Base-by-base conservation (phyloP, 352 stramenopile genomes). In the Phytophthora lateralis region DNA sequence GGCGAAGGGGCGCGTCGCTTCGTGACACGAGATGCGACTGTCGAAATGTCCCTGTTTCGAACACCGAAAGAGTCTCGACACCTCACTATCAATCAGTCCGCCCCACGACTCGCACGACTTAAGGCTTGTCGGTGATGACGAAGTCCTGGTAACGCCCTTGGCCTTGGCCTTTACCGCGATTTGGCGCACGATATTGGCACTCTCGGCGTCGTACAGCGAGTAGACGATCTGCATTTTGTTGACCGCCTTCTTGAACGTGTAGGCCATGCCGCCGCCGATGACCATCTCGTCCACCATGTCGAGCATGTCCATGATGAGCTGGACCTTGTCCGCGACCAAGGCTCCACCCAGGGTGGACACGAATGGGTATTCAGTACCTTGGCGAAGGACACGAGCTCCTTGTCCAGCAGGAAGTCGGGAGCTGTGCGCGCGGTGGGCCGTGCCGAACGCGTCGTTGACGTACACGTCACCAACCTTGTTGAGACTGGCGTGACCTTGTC, bases 291-390 rank as follows among this genome's bases (percentile, higher is more conserved):
- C 97, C 46, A 96, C 87, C 76, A 99, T 99, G 70, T 99, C 97
- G 32, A 99, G 89, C 73, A 99, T 93, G 69, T 96, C 98, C 88
- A 99, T 96, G 82, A 99, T 99, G 20, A 99, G 85, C 54, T 97
- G 93, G 73, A 99, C 98, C 85, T 99, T 99, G 66, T 98, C 98
- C 35, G 93, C 97, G 34, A 99, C 97, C 85, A 99, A 99, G 62
- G 98, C 97, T 50, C 98, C 98, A 58, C 98, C 98, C 46, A 99
- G 89, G 71, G 99, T 99, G 21, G 97, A 98, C 55, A 97, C 87
- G 62, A 99, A 98, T 34, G 97, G 15, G 95, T 75, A 46, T 99
- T 91, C n/a, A 99, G 86, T 15, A 97, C 98, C 63, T 98, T 98
- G 75, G 98, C 92, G 55, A 99, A 97, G 83, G 99, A 99, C 76